Evolutionary conservation across 768 basidiomycete genomes (phyloP).

Genomic region (Cubamyces sp.): DNA sequence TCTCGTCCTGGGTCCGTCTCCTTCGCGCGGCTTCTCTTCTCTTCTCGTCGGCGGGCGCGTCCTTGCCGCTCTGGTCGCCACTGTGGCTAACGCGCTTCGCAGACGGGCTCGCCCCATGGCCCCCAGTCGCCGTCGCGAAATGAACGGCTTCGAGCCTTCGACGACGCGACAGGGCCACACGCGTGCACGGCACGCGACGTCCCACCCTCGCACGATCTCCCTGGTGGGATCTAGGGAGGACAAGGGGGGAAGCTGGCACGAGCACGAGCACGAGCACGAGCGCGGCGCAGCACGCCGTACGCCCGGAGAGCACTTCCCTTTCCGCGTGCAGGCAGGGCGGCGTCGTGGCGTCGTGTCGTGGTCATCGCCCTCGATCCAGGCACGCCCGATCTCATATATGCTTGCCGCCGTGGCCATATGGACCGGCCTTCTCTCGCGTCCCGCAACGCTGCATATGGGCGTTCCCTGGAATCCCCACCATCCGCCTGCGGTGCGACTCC

Average conservation of each 20-base stretch:
- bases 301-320: constrained; percentile 7
- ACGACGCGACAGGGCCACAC: neutral
- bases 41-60: too few relatives aligned
- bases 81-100: too few relatives aligned
- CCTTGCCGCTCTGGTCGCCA: too few relatives aligned
- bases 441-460: neutral
- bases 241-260: neutral
- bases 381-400: constrained; percentile 18
- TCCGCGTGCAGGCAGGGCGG: neutral
- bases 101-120: too few relatives aligned
- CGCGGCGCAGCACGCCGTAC: neutral
- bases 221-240: neutral
- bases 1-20: too few relatives aligned
- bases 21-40: too few relatives aligned
- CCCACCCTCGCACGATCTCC: constrained; percentile 3
- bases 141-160: neutral
- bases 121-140: too few relatives aligned
- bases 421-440: neutral
- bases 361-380: constrained; percentile 11
- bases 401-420: too few relatives aligned
- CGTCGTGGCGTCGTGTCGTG: too few relatives aligned
- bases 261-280: too few relatives aligned
- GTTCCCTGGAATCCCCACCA: too few relatives aligned
- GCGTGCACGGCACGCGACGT: neutral
- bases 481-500: too few relatives aligned